Evolutionary conservation across 176 grass and related monocot genomes (phyloP).

Genomic region (Carex scoparia): DNA sequence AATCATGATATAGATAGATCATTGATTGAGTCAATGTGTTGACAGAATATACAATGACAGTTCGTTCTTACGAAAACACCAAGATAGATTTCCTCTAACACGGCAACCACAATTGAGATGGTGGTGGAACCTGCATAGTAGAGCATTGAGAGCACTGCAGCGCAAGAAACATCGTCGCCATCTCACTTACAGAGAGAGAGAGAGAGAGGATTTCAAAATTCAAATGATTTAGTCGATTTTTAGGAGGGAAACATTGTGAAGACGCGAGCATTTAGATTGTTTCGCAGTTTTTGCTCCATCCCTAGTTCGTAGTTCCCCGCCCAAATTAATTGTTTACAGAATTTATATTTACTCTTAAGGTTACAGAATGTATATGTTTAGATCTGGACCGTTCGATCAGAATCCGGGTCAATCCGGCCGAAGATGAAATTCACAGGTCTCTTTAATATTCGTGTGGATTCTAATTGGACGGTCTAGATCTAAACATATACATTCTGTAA

Average conservation of each 20-base stretch:
- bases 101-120: background rate
- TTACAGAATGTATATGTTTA: too few species aligned
- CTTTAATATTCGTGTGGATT: too few species aligned
- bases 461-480: too few species aligned
- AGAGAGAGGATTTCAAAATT: background rate
- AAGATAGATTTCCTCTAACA: background rate
- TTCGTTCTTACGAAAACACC: background rate
- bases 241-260: background rate
- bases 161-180: constrained; percentile 64
- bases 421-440: too few species aligned
- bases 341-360: too few species aligned
- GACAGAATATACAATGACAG: background rate
- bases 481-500: too few species aligned
- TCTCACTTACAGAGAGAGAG: constrained; percentile 18
- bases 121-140: constrained; percentile 58
- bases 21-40: background rate
- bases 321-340: too few species aligned
- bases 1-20: background rate
- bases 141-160: constrained; percentile 74
- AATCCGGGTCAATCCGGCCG: too few species aligned
- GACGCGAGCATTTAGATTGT: background rate
- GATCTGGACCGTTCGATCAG: too few species aligned
- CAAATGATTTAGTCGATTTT: background rate
- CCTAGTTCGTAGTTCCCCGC: too few species aligned
- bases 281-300: background rate